A percentile compares a stretch with the other conserved stretches of the same genome.
Conservation (phyloP, 164 flowering plant genomes). For the grape (Vitis vinifera) region DNA sequence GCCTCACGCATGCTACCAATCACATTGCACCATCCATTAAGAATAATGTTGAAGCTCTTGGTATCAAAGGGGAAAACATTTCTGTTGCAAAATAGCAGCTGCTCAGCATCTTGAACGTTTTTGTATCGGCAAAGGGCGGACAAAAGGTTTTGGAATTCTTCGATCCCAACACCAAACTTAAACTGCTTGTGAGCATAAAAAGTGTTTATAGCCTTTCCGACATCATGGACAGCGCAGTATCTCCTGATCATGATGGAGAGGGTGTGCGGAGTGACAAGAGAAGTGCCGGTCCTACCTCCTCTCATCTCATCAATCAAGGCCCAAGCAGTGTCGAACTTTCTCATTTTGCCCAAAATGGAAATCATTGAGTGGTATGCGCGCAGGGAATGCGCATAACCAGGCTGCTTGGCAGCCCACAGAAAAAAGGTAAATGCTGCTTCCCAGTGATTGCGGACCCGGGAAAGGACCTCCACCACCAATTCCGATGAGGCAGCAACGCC, state of each 20-base stretch:
- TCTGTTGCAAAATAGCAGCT: conserved; percentile 64
- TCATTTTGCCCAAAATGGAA: conserved; percentile 73
- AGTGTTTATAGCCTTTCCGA: conserved; percentile 67
- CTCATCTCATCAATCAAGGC: conserved; percentile 79
- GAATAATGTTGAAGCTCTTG: conserved; percentile 83
- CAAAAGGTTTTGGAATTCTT: conserved; percentile 72
- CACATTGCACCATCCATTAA: conserved; percentile 86
- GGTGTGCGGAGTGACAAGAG: conserved; percentile 65
- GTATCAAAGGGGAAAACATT: conserved; percentile 53
- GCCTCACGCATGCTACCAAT: conserved; percentile 56
- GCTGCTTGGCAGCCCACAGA: conserved; percentile 79
- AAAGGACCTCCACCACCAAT: conserved; percentile 66
- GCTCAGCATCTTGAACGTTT: conserved; percentile 86
- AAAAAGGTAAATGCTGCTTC: conserved; percentile 77
- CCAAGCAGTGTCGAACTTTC: conserved; percentile 87
- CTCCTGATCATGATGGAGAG: conserved; percentile 77
- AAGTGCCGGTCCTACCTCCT: conserved; percentile 28
- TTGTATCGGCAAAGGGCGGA: conserved; percentile 83
- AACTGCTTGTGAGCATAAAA: conserved; percentile 64
- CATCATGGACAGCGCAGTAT: conserved; percentile 77
- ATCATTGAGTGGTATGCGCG: conserved; percentile 77
- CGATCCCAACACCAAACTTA: conserved; percentile 46
- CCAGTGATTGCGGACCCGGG: conserved; percentile 70
- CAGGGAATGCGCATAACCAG: conserved; percentile 49
- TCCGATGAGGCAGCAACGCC: conserved; percentile 37